Evolutionary conservation across 495 filamentous ascomycete species (phyloP), one percentile per base, ranked within the genome.

Genomic region (Hypoxylon fuscum): DNA sequence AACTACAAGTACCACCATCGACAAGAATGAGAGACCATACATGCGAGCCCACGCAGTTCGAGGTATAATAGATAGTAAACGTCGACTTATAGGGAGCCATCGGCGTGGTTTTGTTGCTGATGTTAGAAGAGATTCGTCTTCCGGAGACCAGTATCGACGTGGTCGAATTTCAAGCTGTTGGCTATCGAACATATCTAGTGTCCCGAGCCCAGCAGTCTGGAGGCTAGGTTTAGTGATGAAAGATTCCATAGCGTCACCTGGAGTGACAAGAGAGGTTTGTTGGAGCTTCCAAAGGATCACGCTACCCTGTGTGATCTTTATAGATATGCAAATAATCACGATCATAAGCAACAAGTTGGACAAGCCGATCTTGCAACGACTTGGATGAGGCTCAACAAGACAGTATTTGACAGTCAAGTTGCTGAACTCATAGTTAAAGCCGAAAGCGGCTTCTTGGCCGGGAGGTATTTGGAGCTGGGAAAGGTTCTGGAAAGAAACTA

Each of bases 231-330:
- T 31, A 2, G 17, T 59, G 6, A 59, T 52, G 14, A 59, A 59
- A 15, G 56, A 59, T 10, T 38, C 55, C 29, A 51, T 18, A 9
- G 45, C 46, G 44, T 51, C 55, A 3, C 55, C 55, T 14, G 31
- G 38, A 21, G 56, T 53, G 8, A 60, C 40, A 17, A 60, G 41
- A 29, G 56, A 43, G 1, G 32, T 4, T 17, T n/a, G 12, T 12
- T 27, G 55, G 6, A 59, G 17, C 12, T 51, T 59, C 46, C 46
- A 59, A 12, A 58, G 2, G 6, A 58, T 35, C 1, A 58, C 11
- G 35, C 44, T 22, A 8, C 55, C 49, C 23, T 49, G 44, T 3
- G 18, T 10, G 9, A 43, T 20, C 25, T 58, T 58, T 0, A 17
- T 29, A 10, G 46, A 52, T 20, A 51, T 31, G 47, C 56, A 59